These are phyloP conservation scores for Eucalyptus regnans DNA, from an alignment of 345 rosid species.

Conservation along the genomic window DNA sequence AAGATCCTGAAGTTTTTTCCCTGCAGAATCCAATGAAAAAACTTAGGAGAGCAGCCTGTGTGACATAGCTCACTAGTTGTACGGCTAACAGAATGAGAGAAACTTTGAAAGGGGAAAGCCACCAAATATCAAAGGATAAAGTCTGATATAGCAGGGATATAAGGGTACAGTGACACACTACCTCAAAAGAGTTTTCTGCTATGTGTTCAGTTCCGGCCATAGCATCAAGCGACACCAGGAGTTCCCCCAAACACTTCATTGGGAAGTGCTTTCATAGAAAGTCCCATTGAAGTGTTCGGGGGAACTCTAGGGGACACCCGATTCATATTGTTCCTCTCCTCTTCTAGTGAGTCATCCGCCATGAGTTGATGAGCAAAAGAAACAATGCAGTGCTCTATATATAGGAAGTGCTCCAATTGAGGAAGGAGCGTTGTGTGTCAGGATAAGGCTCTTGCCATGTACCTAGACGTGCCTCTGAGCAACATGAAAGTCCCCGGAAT, in stretches of 20 bases:
- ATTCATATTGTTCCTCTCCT: background rate
- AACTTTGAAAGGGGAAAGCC: background rate
- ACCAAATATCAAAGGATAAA: background rate
- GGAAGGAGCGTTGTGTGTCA: background rate
- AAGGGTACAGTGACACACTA: background rate
- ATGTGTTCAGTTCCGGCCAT: background rate
- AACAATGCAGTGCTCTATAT: background rate
- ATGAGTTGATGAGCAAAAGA: background rate
- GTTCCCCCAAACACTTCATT: constrained; percentile 22
- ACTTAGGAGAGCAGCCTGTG: background rate
- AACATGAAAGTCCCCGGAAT: background rate
- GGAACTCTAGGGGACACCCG: constrained; percentile 7
- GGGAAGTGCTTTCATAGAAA: background rate
- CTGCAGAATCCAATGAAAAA: background rate
- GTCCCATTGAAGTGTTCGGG: constrained; percentile 3
- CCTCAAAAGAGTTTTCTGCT: background rate
- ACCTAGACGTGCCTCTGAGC: background rate
- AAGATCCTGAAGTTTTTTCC: background rate
- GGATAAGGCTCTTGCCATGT: background rate
- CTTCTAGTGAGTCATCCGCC: background rate
- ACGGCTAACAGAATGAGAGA: background rate
- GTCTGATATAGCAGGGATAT: background rate
- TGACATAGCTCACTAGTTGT: background rate
- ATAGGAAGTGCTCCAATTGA: background rate
- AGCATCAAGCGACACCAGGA: background rate